Base-by-base conservation (phyloP, 352 stramenopile genomes). In the Globisporangium paddicum region DNA sequence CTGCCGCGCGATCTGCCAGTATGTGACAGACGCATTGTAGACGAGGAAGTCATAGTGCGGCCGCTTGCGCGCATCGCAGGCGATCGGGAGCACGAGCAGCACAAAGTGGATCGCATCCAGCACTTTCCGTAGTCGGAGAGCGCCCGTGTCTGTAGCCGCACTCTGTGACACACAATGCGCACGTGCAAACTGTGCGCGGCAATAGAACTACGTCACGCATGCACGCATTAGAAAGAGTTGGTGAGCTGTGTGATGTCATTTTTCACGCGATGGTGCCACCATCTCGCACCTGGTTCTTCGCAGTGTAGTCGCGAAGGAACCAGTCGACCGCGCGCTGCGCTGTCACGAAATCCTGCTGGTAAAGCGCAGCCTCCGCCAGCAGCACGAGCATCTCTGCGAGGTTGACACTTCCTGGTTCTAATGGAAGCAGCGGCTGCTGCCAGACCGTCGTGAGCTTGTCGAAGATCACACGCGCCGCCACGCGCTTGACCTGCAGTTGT, bases 11-110 rank as follows among this genome's bases (percentile, higher is more conserved):
- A 96, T 78, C 19, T 83, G 81, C 89, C 89, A 97, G 53, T 92
- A 94, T 28, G 79, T 76, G 11, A 97, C 77, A 0, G 84, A 96
- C 11, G 85, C 85, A 54, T 97, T 97, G 83, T 96, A 97, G 52
- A 97, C 75, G 16, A 97, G 74, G 58, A 97, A 97, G 52, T 95
- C 79, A 70, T 97, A 97, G 11, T 67, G 62, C 11, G 80, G 78
- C 0, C 86, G 78, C 7, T 85, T 84, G 18, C 62, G 70, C 1
- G 67, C 58, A 21, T 91, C 73, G 2, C 69, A 77, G 18, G 86
- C 87, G 23, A 97, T 78, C 1, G 85, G 74, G 3, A 96, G 48
- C 26, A 91, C 87, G 16, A 79, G 61, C 32, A 94, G 57, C 14
- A 97, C 66, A 50, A 82, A 90, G 30, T 81, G 73, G 14, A 96